Evolutionary conservation across 1,284 basidiomycete species (phyloP).

Genomic region (Trichosporon asahii): DNA sequence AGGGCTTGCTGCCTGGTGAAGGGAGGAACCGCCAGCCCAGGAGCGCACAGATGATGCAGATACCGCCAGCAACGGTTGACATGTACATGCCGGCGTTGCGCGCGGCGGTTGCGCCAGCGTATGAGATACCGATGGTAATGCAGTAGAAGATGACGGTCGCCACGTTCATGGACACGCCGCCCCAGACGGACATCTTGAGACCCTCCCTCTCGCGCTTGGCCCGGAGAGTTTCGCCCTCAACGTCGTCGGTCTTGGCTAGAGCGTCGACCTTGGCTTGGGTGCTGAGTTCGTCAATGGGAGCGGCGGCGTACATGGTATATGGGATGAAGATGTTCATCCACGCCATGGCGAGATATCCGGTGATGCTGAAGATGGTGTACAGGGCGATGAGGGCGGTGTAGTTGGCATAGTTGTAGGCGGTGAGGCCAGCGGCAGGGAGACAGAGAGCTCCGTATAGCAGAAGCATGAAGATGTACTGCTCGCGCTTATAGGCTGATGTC

Average conservation of each 20-base stretch:
- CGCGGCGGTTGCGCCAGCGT: background rate
- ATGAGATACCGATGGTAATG: constrained; percentile 15
- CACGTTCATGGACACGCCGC: constrained; percentile 5
- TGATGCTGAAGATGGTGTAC: constrained; percentile 16
- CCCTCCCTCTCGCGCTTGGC: constrained; percentile 13
- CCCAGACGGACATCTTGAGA: constrained; percentile 12
- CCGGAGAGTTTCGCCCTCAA: background rate
- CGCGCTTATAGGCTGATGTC: constrained; percentile 14
- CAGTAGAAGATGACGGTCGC: constrained; percentile 12
- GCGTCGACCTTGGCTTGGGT: background rate
- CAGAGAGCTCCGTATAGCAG: constrained; percentile 13
- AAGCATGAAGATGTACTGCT: constrained; percentile 16
- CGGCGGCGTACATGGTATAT: constrained; percentile 13
- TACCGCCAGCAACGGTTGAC: constrained; percentile 10
- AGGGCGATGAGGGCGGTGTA: constrained; percentile 12
- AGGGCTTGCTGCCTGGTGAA: background rate
- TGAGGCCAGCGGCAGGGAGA: constrained; percentile 18
- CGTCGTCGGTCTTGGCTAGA: background rate
- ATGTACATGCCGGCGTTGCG: constrained; percentile 16
- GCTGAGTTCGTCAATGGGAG: constrained; percentile 10
- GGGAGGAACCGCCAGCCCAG: constrained; percentile 14
- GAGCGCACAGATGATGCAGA: constrained; percentile 13
- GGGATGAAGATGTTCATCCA: constrained; percentile 20
- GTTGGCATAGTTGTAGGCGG: constrained; percentile 11
- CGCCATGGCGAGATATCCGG: constrained; percentile 14